Conservation (phyloP, 768 basidiomycete genomes). For the Amanita exitialis region DNA sequence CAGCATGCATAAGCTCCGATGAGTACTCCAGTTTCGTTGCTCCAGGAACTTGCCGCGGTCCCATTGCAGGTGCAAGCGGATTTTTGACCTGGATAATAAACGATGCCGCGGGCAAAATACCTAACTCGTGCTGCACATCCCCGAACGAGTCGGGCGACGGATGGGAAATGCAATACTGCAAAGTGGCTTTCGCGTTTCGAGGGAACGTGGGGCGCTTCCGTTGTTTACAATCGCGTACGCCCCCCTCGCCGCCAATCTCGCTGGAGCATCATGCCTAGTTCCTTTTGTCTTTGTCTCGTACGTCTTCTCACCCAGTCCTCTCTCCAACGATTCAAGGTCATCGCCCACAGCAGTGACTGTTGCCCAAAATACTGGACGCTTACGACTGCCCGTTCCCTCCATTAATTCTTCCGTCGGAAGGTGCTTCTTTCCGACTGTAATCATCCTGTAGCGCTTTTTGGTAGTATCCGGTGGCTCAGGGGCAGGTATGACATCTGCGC, state of each 20-base stretch:
- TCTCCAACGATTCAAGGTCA: conserved; percentile 35
- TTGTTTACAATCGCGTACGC: conserved; percentile 51
- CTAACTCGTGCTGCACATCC: conserved; percentile 49
- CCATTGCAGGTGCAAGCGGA: conserved; percentile 34
- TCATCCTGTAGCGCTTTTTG: conserved; percentile 38
- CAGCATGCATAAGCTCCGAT: conserved; percentile 30
- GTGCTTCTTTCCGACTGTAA: conserved; percentile 49
- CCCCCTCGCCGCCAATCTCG: conserved; percentile 45
- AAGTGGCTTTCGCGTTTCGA: conserved; percentile 43
- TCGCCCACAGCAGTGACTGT: conserved; percentile 40
- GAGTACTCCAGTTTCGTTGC: conserved; percentile 33
- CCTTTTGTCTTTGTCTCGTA: conserved; percentile 59
- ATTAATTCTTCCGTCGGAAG: conserved; percentile 28
- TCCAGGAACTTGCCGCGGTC: conserved; percentile 17
- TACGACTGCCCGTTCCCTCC: conserved; percentile 21
- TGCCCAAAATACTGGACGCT: too few species aligned
- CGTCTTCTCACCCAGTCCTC: conserved; percentile 36
- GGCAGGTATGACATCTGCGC: conserved; percentile 42
- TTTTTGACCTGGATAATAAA: conserved; percentile 58
- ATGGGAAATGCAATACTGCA: conserved; percentile 51
- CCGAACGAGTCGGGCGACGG: conserved; percentile 27
- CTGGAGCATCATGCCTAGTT: conserved; percentile 41
- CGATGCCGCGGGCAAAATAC: conserved; percentile 43
- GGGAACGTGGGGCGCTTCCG: conserved; percentile 24
- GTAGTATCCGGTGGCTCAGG: conserved; percentile 19